Conservation (phyloP, 352 stramenopile genomes). For the Globisporangium okanoganense region DNA sequence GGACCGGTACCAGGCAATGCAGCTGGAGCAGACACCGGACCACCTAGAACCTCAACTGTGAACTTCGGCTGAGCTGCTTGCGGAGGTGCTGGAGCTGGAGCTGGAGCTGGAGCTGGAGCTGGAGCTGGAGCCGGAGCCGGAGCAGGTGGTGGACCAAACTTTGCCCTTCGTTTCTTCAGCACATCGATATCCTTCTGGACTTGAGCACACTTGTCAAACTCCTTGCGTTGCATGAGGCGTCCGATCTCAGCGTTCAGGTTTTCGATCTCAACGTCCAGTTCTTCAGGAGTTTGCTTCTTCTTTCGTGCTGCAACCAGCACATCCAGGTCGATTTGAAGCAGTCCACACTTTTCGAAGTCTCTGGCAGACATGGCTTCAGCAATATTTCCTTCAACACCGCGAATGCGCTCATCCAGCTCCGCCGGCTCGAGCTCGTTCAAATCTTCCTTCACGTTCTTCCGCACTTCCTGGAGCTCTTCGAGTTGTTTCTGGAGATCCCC, state of each 20-base stretch:
- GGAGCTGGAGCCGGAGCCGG: too few relatives aligned
- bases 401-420: constrained; percentile 82
- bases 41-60: constrained; percentile 9
- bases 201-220: constrained; percentile 85
- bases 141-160: constrained; percentile 38
- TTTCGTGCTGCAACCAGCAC: constrained; percentile 66
- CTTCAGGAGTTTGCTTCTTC: constrained; percentile 82
- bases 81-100: neutral
- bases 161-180: constrained; percentile 64
- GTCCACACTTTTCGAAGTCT: constrained; percentile 75
- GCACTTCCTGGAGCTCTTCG: constrained; percentile 70
- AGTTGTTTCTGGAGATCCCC: constrained; percentile 79
- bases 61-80: constrained; percentile 12
- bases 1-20: constrained; percentile 35
- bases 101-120: too few relatives aligned
- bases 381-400: constrained; percentile 58
- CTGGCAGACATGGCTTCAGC: constrained; percentile 71
- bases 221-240: constrained; percentile 69
- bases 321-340: constrained; percentile 71
- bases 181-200: constrained; percentile 83
- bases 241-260: constrained; percentile 66
- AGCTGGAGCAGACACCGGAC: constrained; percentile 47
- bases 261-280: constrained; percentile 78
- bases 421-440: constrained; percentile 80
- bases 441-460: constrained; percentile 78